These are phyloP conservation scores for Rhododendron henanense DNA, from an alignment of 148 eudicot species.

Conservation along the genomic window DNA sequence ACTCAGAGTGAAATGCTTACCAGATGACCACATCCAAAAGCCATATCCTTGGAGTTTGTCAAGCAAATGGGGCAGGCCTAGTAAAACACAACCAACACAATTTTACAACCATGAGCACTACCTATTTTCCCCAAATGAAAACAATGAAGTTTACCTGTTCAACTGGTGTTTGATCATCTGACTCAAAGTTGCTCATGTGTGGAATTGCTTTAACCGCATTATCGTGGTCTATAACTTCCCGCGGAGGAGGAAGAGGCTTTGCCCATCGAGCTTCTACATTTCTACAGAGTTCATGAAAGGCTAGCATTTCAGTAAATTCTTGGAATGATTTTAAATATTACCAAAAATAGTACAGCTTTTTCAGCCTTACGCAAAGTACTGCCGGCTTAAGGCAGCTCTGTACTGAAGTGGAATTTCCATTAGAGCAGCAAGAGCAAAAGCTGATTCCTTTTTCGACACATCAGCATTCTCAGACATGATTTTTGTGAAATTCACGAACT, in stretches of 20 bases:
- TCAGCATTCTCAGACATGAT: slow-evolving; percentile 61
- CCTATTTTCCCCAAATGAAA: not conserved
- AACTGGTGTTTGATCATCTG: slow-evolving; percentile 24
- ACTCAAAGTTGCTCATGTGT: slow-evolving; percentile 24
- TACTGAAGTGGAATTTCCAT: slow-evolving; percentile 86
- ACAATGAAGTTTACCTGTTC: slow-evolving; percentile 41
- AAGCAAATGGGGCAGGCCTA: slow-evolving; percentile 81
- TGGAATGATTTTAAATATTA: not conserved
- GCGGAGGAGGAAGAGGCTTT: slow-evolving; percentile 65
- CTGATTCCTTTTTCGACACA: slow-evolving; percentile 59
- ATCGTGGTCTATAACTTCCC: slow-evolving; percentile 54
- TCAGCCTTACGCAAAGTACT: slow-evolving; percentile 32
- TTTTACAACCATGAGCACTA: not conserved
- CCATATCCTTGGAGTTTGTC: slow-evolving; percentile 71
- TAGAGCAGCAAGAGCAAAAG: slow-evolving; percentile 78
- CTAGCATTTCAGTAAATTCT: not conserved
- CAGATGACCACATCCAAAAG: slow-evolving; percentile 85
- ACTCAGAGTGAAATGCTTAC: slow-evolving; percentile 32
- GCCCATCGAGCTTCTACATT: slow-evolving; percentile 15
- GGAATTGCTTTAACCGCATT: slow-evolving; percentile 30
- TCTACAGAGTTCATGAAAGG: slow-evolving; percentile 19
- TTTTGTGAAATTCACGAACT: slow-evolving; percentile 80
- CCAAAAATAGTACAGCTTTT: not conserved
- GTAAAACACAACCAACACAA: slow-evolving; percentile 11
- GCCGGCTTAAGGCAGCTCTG: slow-evolving; percentile 55